Base-by-base conservation (phyloP, 129 eudicot species). In the Rutidosis leptorrhynchoides region DNA sequence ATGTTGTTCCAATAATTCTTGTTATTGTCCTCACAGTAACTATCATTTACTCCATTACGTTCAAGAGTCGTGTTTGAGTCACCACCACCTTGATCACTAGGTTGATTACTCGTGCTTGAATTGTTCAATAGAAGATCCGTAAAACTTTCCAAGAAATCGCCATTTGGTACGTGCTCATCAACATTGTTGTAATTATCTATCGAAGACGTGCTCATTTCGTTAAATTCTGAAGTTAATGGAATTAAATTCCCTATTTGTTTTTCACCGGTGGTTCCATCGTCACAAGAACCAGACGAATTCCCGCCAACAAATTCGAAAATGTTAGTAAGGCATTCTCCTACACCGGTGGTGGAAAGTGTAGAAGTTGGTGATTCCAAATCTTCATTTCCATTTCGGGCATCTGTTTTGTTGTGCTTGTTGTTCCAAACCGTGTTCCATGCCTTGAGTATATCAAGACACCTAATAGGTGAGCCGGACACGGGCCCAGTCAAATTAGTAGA, bases 321-420 rank as follows among this genome's bases (percentile, higher is more conserved):
- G 2, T 70, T 79, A n/a, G 67, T 35, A 12, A 83, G 74, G 71
- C 77, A 77, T 48, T 80, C 88, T 14, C 80, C 83, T 0, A 48
- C 49, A 0, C 89, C 80, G 0, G 78, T 65, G 72, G 83, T 73
- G 49, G 88, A 65, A 26, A 88, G 73, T 0, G 96, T 92, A 9
- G 96, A 85, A 22, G 91, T 83, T 19, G 96, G 98, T 14, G 98
- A 92, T 64, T 83, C 90, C 63, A 79, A 28, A 22, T 88, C 96
- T 59, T 76, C 78, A 26, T 66, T 62, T 11, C 77, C 72, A 29
- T 35, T 54, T 28, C 51, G 49, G 16, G 55, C 76, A 3, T 46
- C n/a, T 11, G n/a, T 1, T 40, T 40, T 61, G 15, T 69, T 74
- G 5, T 78, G 67, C 16, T 54, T 75, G 48, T 51, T 59, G 19